These are phyloP conservation scores for Hibiscus tridactylites DNA, from an alignment of 345 rosid species.

Conservation along the genomic window DNA sequence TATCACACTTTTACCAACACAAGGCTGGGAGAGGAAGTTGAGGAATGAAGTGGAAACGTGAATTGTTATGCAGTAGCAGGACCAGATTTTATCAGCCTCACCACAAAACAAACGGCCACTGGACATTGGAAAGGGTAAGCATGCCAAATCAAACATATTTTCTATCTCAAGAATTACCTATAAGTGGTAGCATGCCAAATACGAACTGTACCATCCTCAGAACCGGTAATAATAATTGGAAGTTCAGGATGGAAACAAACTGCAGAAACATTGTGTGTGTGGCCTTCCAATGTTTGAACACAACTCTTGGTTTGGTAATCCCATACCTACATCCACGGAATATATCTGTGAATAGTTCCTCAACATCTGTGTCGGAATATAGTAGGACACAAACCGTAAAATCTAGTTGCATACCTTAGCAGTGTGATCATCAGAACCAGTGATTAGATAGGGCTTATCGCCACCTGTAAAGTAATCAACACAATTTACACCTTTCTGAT, in stretches of 20 bases:
- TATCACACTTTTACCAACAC: neutral
- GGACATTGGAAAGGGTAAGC: neutral
- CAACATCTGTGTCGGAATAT: neutral
- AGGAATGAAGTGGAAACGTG: neutral
- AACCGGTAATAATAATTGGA: conserved; percentile 68
- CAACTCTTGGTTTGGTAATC: conserved; percentile 82
- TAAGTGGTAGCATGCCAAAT: conserved; percentile 76
- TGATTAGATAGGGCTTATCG: neutral
- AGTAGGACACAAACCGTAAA: neutral
- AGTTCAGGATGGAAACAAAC: conserved; percentile 83
- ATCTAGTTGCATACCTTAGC: neutral
- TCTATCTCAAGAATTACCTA: conserved; percentile 28
- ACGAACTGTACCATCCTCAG: conserved; percentile 77
- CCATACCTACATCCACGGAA: conserved; percentile 50
- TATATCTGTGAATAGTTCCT: conserved; percentile 16
- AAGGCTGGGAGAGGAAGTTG: neutral
- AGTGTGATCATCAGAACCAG: neutral
- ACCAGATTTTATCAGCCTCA: neutral
- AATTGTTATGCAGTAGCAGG: neutral
- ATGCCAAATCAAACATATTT: neutral
- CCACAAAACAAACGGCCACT: neutral
- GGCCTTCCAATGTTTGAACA: conserved; percentile 57
- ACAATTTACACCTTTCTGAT: neutral
- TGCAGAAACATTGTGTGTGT: conserved; percentile 60
- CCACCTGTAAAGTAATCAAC: neutral